Evolutionary conservation across 2,329 filamentous ascomycete species (phyloP), one percentile per base, ranked within the genome.

Genomic region (Beauveria sp.): DNA sequence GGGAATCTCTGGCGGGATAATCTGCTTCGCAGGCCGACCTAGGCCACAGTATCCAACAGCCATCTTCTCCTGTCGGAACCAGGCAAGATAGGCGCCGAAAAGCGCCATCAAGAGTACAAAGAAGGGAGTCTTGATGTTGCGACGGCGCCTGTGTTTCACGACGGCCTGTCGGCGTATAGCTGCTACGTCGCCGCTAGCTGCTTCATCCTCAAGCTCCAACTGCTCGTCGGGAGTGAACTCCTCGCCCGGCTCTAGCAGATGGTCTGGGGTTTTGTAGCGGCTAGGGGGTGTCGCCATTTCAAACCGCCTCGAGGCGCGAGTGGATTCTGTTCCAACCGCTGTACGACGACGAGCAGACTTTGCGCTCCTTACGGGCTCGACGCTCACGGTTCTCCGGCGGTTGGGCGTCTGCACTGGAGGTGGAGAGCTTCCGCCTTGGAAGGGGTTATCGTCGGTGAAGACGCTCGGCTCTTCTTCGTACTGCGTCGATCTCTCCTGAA

Each of bases 61-160:
- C n/a, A 96, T 79, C 80, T 98, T 98, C 75, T 99, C 95, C 71
- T 96, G 91, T 54, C 93, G 83, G 78, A 93, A 99, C 84, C 93
- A 95, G 9, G 84, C 84, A 34, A 82, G 88, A 65, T 96, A 91
- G 0, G 88, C 86, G 38, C 83, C 83, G 7, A 95, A 73, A 10
- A 95, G 75, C 0, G 88, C 86, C 22, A 89, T 71, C 3, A 93
- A 72, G 2, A 97, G 79, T 6, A 92, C 84, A 72, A 86, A 85
- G 2, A 93, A 79, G 18, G 91, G 87, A 0, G 85, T 85, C 62
- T 83, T 83, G 38, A 86, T 75, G 26, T 80, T 79, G 9, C 78
- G 73, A 62, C 78, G 78, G 7, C 73, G 74, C 18, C 67, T 67
- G 30, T 69, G 61, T 38, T 70, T 69, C 8, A 56, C 65, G 22